Base-by-base conservation (phyloP, 1,284 basidiomycete species). In the Ceratobasidium sp. region DNA sequence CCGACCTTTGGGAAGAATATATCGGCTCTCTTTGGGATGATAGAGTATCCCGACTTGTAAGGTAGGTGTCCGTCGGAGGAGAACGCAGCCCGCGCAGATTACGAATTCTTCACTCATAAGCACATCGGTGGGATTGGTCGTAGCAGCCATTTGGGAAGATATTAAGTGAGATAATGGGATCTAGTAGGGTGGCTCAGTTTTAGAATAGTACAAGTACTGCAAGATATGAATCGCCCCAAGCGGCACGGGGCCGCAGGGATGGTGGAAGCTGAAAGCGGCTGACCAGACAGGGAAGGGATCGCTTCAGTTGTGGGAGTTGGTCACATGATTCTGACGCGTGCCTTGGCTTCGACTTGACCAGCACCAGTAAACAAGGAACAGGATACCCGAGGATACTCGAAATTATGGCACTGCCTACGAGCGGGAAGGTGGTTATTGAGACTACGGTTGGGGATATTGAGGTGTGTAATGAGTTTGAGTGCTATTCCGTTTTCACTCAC, bases 361-460 rank as follows among this genome's bases (percentile, higher is more conserved):
- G 42, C 69, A 68, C 65, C n/a, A 23, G 40, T 66, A 46, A 28
- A 77, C 73, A 28, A 68, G 20, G 1, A 38, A n/a, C 20, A 17
- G 26, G 12, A 54, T 50, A 54, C 50, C 66, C 46, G 13, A 28
- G 20, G 20, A 10, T 12, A 12, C 46, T 48, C 46, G 62, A 38
- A 65, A 46, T 50, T 33, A 79, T 80, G 78, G 76, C 93, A 40
- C 87, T 95, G 61, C 93, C 95, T 26, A 96, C 95, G 0, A 89
- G 91, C 77, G 96, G 95, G 79, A 92, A 94, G 79, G 93, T 98
- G 73, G 91, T 98, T 56, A 88, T 99, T 65, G 91, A 95, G 80
- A 99, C 97, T 0, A 96, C 96, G 0, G 92, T 91, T 15, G 96
- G 96, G 26, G 96, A 97, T 82, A 92, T 98, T 64, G 96, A 97